Evolutionary conservation across 495 filamentous ascomycete genomes (phyloP), one percentile per base, ranked within the genome.

Genomic region (Neurospora sp.): DNA sequence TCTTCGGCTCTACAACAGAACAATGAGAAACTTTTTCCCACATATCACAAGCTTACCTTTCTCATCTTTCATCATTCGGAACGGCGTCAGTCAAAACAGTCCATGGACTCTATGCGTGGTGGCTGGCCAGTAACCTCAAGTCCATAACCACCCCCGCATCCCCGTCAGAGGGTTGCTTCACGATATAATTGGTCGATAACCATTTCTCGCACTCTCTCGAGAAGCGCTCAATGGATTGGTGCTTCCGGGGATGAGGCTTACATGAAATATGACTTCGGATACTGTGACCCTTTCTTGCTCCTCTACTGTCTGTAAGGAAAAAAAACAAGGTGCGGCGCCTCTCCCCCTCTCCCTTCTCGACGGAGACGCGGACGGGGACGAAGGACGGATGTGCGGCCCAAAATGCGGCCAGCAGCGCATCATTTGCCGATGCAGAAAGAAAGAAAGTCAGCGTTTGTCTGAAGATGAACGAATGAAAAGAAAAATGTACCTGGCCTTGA

Each of bases 131-230:
- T 40, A 40, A 40, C 40, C 40, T 3, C n/a, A 44, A 44, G 6
- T 5, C 4, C 41, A 44, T n/a, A 44, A 44, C 41, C 41, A 44
- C 41, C 41, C 41, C 41, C 35, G 5, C 35, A 61, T 61, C 48
- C 66, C 74, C 72, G 46, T 44, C 39, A 75, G 70, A 72, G 73
- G 72, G 40, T 16, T 11, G 46, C 66, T 70, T 16, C 68, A 39
- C 20, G 8, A 14, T 39, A 14, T 75, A 70, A 75, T 75, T 75
- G 74, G 76, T 70, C 46, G n/a, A 35, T 27, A 20, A 18, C 27
- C 42, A 22, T 22, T 42, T n/a, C 44, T 40, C 22, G 12, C 48
- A 8, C 12, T 3, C 48, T 7, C 48, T 16, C 22, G 1, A 31
- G 48, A 61, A 61, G 48, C 48, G 48, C 48, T 61, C 48, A 14